A percentile compares a stretch with the other conserved stretches of the same genome.
These are phyloP conservation scores for Suillus ampliporus DNA, from an alignment of 768 basidiomycete genomes.

Conservation along the genomic window DNA sequence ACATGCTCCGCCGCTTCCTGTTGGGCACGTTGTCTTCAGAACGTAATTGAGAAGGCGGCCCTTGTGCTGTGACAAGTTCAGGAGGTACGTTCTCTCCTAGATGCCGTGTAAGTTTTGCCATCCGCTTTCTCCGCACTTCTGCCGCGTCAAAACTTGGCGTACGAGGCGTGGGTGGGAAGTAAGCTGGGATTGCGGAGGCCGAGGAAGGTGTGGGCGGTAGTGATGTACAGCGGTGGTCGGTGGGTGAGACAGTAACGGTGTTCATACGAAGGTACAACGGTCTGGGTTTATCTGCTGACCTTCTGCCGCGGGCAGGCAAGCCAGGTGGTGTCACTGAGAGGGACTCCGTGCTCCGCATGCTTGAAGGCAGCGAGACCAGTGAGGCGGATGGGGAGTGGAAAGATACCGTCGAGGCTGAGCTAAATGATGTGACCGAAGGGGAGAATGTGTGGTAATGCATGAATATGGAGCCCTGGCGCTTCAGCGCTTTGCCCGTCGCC, in stretches of 20 bases:
- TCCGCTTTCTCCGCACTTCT: slow-evolving; percentile 49
- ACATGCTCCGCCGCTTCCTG: slow-evolving; percentile 21
- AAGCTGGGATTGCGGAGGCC: slow-evolving; percentile 8
- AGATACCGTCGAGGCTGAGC: slow-evolving; percentile 18
- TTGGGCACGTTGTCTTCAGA: slow-evolving; percentile 7
- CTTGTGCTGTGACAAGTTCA: slow-evolving; percentile 52
- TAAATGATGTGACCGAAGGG: slow-evolving; percentile 26
- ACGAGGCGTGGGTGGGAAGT: slow-evolving; percentile 23
- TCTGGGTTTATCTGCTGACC: slow-evolving; percentile 20
- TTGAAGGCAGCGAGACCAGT: slow-evolving; percentile 19
- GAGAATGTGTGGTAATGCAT: slow-evolving; percentile 26
- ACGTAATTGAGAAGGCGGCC: not conserved
- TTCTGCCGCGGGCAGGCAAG: slow-evolving; percentile 22
- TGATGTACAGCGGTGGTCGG: slow-evolving; percentile 15
- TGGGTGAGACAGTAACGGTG: slow-evolving; percentile 17
- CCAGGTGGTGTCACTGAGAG: slow-evolving; percentile 23
- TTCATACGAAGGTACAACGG: slow-evolving; percentile 32
- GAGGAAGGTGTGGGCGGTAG: slow-evolving; percentile 21
- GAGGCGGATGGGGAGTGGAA: slow-evolving; percentile 23
- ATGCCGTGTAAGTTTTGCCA: slow-evolving; percentile 63
- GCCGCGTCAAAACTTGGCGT: slow-evolving; percentile 32
- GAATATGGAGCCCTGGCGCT: slow-evolving; percentile 41
- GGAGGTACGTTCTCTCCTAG: slow-evolving; percentile 64
- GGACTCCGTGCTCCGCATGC: slow-evolving; percentile 18
- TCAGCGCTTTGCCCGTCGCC: slow-evolving; percentile 24